Evolutionary conservation across 192 early-diverging fungal species (phyloP).

Genomic region (Jimgerdemannia lactiflua): DNA sequence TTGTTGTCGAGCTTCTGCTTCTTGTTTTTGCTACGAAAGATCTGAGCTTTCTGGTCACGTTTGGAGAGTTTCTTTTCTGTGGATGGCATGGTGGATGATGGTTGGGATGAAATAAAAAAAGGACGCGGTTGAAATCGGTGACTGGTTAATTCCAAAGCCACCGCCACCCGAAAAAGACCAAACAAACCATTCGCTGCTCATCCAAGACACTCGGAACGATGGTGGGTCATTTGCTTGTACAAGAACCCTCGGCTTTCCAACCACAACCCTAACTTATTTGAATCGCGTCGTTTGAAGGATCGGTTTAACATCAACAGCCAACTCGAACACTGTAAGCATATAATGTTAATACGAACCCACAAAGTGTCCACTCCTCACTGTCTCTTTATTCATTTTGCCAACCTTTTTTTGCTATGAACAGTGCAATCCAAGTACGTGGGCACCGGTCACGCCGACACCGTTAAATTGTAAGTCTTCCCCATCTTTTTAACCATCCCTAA

Average conservation of each 20-base stretch:
- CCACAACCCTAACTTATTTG: too few species aligned
- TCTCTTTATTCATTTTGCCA: slow-evolving; percentile 2
- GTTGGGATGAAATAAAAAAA: background rate
- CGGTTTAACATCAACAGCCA: slow-evolving; percentile 75
- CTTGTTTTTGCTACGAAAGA: slow-evolving; percentile 46
- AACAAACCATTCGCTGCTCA: too few species aligned
- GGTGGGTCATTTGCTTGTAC: too few species aligned
- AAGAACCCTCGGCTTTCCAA: too few species aligned
- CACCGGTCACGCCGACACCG: slow-evolving; percentile 90
- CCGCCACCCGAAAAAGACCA: too few species aligned
- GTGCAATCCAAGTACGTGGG: slow-evolving; percentile 87
- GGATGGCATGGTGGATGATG: slow-evolving; percentile 6
- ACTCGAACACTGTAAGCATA: slow-evolving; percentile 70
- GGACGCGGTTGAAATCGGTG: too few species aligned
- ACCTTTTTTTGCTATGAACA: too few species aligned
- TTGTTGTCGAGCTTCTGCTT: slow-evolving; percentile 23
- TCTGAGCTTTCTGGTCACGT: slow-evolving; percentile 43
- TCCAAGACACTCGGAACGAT: too few species aligned
- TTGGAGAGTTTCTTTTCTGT: slow-evolving; percentile 46
- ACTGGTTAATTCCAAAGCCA: too few species aligned
- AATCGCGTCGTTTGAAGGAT: slow-evolving; percentile 24
- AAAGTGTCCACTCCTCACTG: background rate
- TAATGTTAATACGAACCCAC: too few species aligned
- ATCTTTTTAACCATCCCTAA: background rate
- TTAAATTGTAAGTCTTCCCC: slow-evolving; percentile 65